Base-by-base conservation (phyloP, 257 asterid species). In the Phtheirospermum japonicum region DNA sequence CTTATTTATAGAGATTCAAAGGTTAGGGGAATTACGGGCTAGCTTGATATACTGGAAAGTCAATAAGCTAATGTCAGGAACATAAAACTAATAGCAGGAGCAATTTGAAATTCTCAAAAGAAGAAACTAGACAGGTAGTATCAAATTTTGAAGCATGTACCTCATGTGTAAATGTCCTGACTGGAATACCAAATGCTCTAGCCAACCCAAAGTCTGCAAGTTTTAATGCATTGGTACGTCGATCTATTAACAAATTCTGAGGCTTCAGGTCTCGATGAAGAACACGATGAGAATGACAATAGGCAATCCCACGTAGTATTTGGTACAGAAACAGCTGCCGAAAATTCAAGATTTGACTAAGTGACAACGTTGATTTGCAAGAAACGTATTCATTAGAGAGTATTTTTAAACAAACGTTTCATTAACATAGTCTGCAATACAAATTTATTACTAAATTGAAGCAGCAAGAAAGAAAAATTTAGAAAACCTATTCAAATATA, bases 171-270 rank as follows among this genome's bases (percentile, higher is more conserved):
- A 83, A 90, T 62, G 96, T 82, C 85, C 96, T 85, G 77, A 90
- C 96, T 52, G 98, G 98, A 66, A 90, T 90, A 59, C 98, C 96
- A 66, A 85, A 90, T 62, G 98, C 98, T 76, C 98, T 79, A 57
- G 96, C 98, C 85, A 90, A 79, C 56, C 96, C 98, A 75, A 90
- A 90, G 82, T 90, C 98, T 54, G 98, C 98, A 70, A 90, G 96
- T 82, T 90, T 90, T 65, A 90, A 65, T 32, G 88, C 81, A 72
- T 88, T 90, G 59, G 94, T 88, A 61, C 94, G 86, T n/a, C 85
- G 81, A 78, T 90, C 96, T 54, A 90, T 88, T 74, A 90, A 82
- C 85, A 90, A 84, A 80, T 90, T 90, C 72, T 90, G 98, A 66
- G 98, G 98, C 80, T 90, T 90, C 82, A 90, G 69, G 74, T 90